Percentiles rank a stretch among this genome's conserved stretches.
phyloP scores from a whole-genome alignment of 225 moss, liverwort and hornwort genomes.

The Lunularia cruciata region DNA sequence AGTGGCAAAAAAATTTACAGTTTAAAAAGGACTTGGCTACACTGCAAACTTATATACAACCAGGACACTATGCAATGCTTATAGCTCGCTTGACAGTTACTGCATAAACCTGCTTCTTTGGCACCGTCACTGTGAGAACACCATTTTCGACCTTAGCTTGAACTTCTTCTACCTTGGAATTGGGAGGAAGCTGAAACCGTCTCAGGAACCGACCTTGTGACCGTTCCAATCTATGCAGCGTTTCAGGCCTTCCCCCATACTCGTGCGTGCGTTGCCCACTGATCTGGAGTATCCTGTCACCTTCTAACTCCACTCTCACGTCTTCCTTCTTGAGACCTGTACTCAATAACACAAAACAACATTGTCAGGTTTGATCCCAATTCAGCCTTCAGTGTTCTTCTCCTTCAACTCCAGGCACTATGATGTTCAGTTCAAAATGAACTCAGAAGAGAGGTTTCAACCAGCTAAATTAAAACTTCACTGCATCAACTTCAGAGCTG shows the following conservation, averaged over 20 bases:
- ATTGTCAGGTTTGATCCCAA: no score
- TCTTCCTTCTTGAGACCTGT: constrained; percentile 48
- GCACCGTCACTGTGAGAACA: constrained; percentile 50
- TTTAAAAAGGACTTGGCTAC: no score
- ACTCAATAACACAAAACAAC: no score
- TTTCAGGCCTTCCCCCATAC: constrained; percentile 16
- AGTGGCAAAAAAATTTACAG: no score
- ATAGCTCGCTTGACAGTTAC: constrained; percentile 31
- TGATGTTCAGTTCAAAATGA: no score
- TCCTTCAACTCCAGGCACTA: no score
- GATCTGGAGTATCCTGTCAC: constrained; percentile 48
- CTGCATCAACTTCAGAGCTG: no score
- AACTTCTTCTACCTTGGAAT: constrained; percentile 44
- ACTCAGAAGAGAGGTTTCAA: no score
- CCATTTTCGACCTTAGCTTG: constrained; percentile 52
- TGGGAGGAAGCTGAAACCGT: constrained; percentile 45
- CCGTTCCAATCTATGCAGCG: constrained; percentile 46
- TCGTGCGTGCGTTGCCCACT: constrained; percentile 39
- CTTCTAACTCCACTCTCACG: constrained; percentile 51
- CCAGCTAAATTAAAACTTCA: no score
- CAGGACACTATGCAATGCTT: no score
- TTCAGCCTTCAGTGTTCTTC: no score
- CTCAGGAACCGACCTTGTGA: constrained; percentile 45
- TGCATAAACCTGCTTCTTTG: constrained; percentile 29
- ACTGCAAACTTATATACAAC: no score